Evolutionary conservation across 768 basidiomycete genomes (phyloP).

Genomic region (Leccinellum rugosiceps): DNA sequence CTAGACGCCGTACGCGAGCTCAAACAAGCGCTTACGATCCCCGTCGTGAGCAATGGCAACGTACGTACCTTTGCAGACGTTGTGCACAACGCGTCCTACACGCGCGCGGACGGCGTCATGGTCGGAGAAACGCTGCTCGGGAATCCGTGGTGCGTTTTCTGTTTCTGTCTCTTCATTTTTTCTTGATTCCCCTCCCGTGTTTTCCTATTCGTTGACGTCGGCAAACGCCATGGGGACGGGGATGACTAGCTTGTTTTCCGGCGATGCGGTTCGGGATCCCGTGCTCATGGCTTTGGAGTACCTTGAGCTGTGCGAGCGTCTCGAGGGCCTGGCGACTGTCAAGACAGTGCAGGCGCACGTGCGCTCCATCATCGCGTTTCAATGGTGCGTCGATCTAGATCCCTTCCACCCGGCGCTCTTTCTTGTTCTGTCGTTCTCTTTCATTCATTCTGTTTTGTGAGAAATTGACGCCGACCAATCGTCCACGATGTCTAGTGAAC

Average conservation of each 20-base stretch:
- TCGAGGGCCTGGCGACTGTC: constrained; percentile 48
- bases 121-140: constrained; percentile 74
- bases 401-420: not conserved
- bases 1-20: constrained; percentile 56
- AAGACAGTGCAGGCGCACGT: constrained; percentile 60
- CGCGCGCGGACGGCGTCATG: constrained; percentile 74
- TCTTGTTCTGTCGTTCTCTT: not conserved
- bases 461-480: not conserved
- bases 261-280: constrained; percentile 52
- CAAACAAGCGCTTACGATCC: constrained; percentile 48
- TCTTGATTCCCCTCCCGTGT: not conserved
- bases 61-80: constrained; percentile 62
- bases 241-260: constrained; percentile 51
- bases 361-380: constrained; percentile 63
- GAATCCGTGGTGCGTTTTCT: constrained; percentile 60
- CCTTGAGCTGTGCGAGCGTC: constrained; percentile 53
- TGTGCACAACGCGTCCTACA: constrained; percentile 47
- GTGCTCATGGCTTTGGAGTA: constrained; percentile 69
- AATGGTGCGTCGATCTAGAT: constrained; percentile 48
- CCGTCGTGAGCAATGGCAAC: constrained; percentile 78
- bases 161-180: not conserved
- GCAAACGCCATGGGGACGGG: not conserved
- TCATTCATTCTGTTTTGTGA: not conserved
- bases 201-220: not conserved
- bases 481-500: constrained; percentile 26